Base-by-base conservation (phyloP, 2,329 filamentous ascomycete species). In the Diaporthe sp. region DNA sequence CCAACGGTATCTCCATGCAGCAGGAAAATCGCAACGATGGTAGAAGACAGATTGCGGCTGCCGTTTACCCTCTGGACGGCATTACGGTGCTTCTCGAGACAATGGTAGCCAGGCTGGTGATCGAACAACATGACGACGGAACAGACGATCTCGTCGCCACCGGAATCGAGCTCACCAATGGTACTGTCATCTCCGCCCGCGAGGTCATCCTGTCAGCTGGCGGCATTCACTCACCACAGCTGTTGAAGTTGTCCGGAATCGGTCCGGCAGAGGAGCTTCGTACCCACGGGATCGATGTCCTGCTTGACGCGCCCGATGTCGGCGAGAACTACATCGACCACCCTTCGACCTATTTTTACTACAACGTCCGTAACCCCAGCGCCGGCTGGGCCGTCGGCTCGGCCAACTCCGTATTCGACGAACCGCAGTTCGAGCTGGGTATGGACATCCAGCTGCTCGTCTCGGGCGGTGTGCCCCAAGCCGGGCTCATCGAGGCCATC, bases 161-260 rank as follows among this genome's bases (percentile, higher is more conserved):
- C 25, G 65, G 65, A 17, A 53, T 70, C 4, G 22, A 70, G 49
- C 46, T 70, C 58, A 39, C 12, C 57, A 62, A 61, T 8, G 44
- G 31, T 7, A 74, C 58, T 15, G 15, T n/a, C 4, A 19, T 71
- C 2, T 44, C 17, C 12, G 49, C 22, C 62, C 76, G 76, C n/a
- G 82, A 83, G 68, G 80, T 84, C 1, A 83, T 84, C 67, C 37
- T 83, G 6, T 79, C 80, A 10, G 81, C 78, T 2, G 82, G 83
- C 10, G 58, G 79, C 2, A 78, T 81, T 70, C 79, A 81, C 58
- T 81, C 81, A 0, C 83, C 83, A 0, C 81, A 82, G 39, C 77
- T 84, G 6, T 79, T 84, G 5, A 80, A 82, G 74, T 76, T 83
- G 3, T 82, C 80, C 28, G 83, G 83, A 8, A 80, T 84, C 42